These are phyloP conservation scores for Telfairia occidentalis DNA, from an alignment of 331 rosid species.

Conservation along the genomic window DNA sequence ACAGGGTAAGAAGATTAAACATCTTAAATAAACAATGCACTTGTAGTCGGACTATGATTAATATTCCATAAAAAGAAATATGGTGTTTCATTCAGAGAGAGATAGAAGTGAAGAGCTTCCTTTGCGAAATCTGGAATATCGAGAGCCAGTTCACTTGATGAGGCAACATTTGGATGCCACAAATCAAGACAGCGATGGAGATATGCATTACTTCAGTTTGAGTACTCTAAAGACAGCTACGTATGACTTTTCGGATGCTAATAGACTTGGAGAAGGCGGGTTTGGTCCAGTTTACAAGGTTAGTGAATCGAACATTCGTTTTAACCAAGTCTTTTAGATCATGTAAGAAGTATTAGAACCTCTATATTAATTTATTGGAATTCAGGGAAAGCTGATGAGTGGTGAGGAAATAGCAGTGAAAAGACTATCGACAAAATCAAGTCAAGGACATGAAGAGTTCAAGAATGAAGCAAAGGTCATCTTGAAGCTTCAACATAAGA, in stretches of 20 bases:
- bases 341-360: slow-evolving; percentile 12
- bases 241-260: slow-evolving; percentile 17
- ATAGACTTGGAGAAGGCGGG: slow-evolving; percentile 18
- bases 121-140: not conserved
- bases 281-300: slow-evolving; percentile 14
- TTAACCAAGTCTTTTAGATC: too few relatives aligned
- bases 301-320: too few relatives aligned
- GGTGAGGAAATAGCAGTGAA: slow-evolving; percentile 43
- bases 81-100: slow-evolving; percentile 4
- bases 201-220: slow-evolving; percentile 17
- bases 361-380: not conserved
- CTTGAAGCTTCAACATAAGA: slow-evolving; percentile 44
- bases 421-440: slow-evolving; percentile 31
- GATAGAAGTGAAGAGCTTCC: slow-evolving; percentile 3
- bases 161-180: not conserved
- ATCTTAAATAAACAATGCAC: not conserved
- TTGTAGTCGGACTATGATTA: not conserved
- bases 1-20: not conserved
- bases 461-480: slow-evolving; percentile 33
- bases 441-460: slow-evolving; percentile 43
- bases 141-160: not conserved
- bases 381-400: slow-evolving; percentile 31
- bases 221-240: slow-evolving; percentile 15
- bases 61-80: not conserved
- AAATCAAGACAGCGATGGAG: slow-evolving; percentile 12